Base-by-base conservation (phyloP, 495 filamentous ascomycete species). In the Rhypophila decipiens region DNA sequence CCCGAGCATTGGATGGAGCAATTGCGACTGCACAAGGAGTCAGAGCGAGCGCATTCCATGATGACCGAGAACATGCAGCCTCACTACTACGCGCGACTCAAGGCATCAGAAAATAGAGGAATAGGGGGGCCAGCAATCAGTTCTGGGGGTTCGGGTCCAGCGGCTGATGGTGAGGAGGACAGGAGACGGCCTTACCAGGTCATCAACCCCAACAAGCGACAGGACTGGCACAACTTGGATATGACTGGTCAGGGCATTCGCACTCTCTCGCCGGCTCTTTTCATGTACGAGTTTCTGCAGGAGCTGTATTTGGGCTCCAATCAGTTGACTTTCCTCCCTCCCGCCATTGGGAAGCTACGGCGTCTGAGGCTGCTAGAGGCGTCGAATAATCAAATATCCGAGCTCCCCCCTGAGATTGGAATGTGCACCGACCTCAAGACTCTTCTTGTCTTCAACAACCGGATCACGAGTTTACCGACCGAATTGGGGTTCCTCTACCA, bases 281-380 rank as follows among this genome's bases (percentile, higher is more conserved):
- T 99, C 66, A 64, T 68, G 46, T 97, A 96, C 67, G 73, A 67
- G 15, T 96, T 97, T 63, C 73, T 97, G 43, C 84, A 85, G 48
- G 90, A 89, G 59, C 74, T 99, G 19, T 95, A 93, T 62, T 80
- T 98, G 27, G 88, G 87, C 53, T 85, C 87, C 55, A 98, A 99
- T 73, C 87, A 87, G 59, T 73, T 99, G 31, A 80, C 82, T 13
- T 71, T 70, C 37, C 69, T 99, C 1, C 88, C 91, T 13, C 62
- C 84, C 20, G 69, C 81, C 5, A 86, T 99, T 62, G 89, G 93
- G 19, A 74, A 81, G 51, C 74, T 99, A 45, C 80, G 89, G 49
- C 78, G 82, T 37, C 69, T 99, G 40, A 83, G 73, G 13, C 76
- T 85, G 51, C 78, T 99, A 21, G 90, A 99, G 65, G 74, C 90